Evolutionary conservation across 768 basidiomycete genomes (phyloP), one percentile per base, ranked within the genome.

Genomic region (Auricularia sp.): DNA sequence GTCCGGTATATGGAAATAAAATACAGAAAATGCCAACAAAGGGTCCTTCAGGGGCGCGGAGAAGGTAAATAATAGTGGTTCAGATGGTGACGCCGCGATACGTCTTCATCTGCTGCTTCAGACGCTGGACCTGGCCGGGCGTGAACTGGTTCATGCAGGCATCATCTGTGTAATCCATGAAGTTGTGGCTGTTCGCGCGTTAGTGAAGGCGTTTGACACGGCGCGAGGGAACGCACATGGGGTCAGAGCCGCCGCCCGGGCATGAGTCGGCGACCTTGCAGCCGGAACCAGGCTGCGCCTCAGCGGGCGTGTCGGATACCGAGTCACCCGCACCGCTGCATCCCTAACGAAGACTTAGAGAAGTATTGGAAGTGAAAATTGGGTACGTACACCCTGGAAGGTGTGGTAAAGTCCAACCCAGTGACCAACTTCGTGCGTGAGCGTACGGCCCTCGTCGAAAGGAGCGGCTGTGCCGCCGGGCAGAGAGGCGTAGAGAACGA

Each of bases 141-240:
- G 82, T 82, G 73, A 83, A 83, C 65, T 78, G 66, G 66, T 64
- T 76, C 81, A 81, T 82, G 77, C 82, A 83, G 64, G 75, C 70
- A 67, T 83, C 82, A 65, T 80, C 72, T 34, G 74, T 75, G 76
- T 82, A 83, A 71, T 83, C 82, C 82, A 83, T 82, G 75, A 75
- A 83, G 75, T 82, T 82, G 72, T 77, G 75, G 64, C 29, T 29
- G 29, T 29, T 29, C 29, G 29, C 29, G 29, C 29, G 29, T 29
- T 0, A 29, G 29, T 29, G 29, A 29, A 29, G 29, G 29, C 29
- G 29, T 29, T 29, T 29, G 29, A 0, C 29, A 29, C 29, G 29
- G 29, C 2, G 29, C 29, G 29, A 29, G 29, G 29, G 29, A 29
- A 29, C 29, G 29, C 29, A 29, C 29, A 81, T 77, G 13, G 80